Base-by-base conservation (phyloP, 2,329 filamentous ascomycete genomes). In the Fusarium austroafricanum region DNA sequence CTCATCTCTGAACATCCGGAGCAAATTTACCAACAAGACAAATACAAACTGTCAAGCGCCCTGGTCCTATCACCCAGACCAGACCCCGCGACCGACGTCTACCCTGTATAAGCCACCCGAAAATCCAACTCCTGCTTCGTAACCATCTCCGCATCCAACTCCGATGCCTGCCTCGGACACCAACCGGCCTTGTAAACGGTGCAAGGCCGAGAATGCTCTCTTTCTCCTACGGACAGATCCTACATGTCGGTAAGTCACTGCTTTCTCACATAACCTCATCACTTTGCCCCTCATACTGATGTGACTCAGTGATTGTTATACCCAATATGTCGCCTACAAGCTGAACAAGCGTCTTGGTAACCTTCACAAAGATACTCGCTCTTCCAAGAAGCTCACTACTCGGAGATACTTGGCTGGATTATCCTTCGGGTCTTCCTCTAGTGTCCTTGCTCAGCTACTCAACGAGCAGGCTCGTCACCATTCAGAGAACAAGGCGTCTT, bases 341-440 rank as follows among this genome's bases (percentile, higher is more conserved):
- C 86, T 90, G 63, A 86, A 93, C 71, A 95, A 95, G 79, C 92
- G 94, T 20, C 79, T 89, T 28, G 83, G 82, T 66, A 78, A 79
- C 20, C 78, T 88, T 9, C 84, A 83, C 73, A 82, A 82, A 40
- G 84, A 87, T 56, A 83, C 80, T 50, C 79, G 80, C 55, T 67
- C 73, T 64, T 72, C 75, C 45, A 68, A 75, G 54, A 75, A 77
- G 59, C 77, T 73, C 64, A 75, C 73, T 67, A 73, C 76, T 12
- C 77, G 76, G 39, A 75, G 75, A 52, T 86, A 97, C 46, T 82
- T 97, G 18, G 82, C 97, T 20, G 93, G 94, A 8, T 82, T 97
- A 3, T 97, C 94, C 0, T 90, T 93, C 73, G 95, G 96, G 1
- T 83, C 91, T 2, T 96, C 92, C 2, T 98, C 95, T 1, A 85